phyloP scores from a whole-genome alignment of 2,329 filamentous ascomycete species.

The Paraconiothyrium sp. region DNA sequence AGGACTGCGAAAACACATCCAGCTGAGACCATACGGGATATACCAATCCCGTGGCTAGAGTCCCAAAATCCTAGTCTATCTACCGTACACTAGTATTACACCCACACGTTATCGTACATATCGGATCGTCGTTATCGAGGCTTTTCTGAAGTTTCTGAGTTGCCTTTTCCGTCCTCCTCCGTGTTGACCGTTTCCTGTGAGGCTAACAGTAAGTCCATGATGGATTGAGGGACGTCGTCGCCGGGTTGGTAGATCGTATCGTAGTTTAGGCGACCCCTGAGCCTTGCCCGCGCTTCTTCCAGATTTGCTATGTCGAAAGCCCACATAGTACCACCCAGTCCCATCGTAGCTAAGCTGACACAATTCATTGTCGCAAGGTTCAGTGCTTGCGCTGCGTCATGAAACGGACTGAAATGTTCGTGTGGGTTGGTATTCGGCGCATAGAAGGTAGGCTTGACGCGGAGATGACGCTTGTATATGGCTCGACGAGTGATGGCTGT shows the following conservation, averaged over 20 bases:
- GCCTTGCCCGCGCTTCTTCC: conserved; percentile 67
- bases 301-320: conserved; percentile 73
- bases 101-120: conserved; percentile 26
- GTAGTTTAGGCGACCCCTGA: conserved; percentile 64
- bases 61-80: conserved; percentile 5
- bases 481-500: conserved; percentile 71
- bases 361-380: conserved; percentile 90
- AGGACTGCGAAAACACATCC: conserved; percentile 5
- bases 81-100: conserved; percentile 37
- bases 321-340: conserved; percentile 77
- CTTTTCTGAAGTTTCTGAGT: conserved; percentile 34
- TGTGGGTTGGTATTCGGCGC: conserved; percentile 63
- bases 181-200: conserved; percentile 60
- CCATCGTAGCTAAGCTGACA: conserved; percentile 76
- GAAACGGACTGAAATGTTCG: conserved; percentile 66
- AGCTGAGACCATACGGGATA: not conserved
- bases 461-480: conserved; percentile 69
- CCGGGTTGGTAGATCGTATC: conserved; percentile 60
- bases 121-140: conserved; percentile 25
- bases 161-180: conserved; percentile 51
- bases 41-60: not conserved
- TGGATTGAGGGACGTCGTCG: conserved; percentile 34
- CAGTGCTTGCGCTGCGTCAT: conserved; percentile 84
- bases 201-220: conserved; percentile 48
- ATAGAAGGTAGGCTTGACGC: conserved; percentile 76